Evolutionary conservation across 139 green algal species (phyloP).

Genomic region (Tetraselmis chui): DNA sequence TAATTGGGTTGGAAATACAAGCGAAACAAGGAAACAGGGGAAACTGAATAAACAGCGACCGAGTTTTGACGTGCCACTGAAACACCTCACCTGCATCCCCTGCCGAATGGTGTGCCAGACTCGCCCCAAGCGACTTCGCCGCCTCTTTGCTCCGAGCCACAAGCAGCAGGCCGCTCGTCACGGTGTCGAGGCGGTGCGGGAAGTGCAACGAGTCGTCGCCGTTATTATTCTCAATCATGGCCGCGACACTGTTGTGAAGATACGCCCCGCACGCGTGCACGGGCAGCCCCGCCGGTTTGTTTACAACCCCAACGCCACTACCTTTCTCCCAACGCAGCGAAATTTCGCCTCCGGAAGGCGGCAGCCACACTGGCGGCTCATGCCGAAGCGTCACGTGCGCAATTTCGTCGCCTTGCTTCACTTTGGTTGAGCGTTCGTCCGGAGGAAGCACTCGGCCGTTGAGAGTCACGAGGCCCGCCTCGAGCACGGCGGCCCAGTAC

Average conservation of each 20-base stretch:
- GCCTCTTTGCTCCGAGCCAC: background rate
- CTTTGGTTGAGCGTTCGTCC: background rate
- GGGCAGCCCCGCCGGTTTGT: background rate
- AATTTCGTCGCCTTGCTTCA: background rate
- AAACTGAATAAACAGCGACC: too few relatives aligned
- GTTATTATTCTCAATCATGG: background rate
- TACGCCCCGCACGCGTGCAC: background rate
- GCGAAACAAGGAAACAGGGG: too few relatives aligned
- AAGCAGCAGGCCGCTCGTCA: background rate
- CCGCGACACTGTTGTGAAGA: background rate
- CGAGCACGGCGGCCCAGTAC: background rate
- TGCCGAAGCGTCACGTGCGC: background rate
- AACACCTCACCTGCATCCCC: background rate
- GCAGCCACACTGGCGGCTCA: background rate
- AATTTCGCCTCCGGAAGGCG: background rate
- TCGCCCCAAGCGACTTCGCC: too few relatives aligned
- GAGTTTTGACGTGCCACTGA: too few relatives aligned
- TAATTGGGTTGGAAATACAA: too few relatives aligned
- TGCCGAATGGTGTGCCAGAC: too few relatives aligned
- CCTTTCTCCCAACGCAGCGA: background rate
- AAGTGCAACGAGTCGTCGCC: background rate
- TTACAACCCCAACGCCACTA: background rate
- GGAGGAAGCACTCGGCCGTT: background rate
- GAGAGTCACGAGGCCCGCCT: background rate
- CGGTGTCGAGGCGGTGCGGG: background rate